phyloP scores from a whole-genome alignment of 2,329 filamentous ascomycete genomes.

The Phialemoniopsis sp. region DNA sequence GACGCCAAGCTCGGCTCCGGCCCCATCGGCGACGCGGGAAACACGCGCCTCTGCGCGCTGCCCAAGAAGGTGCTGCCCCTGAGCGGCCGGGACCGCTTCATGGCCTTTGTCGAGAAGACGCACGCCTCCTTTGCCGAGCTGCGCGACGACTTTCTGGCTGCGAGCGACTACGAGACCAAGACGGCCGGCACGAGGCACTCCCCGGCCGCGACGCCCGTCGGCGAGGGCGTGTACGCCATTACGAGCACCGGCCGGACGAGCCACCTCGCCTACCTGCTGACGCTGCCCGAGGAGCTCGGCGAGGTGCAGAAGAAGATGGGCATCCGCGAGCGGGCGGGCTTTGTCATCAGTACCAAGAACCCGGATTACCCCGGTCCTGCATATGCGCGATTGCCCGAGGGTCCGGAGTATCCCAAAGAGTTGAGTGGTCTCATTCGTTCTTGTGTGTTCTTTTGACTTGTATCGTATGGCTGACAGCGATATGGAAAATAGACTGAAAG shows the following conservation, averaged over 20 bases:
- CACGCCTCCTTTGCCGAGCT: slow-evolving; percentile 62
- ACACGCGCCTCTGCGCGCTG: slow-evolving; percentile 69
- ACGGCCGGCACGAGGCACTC: slow-evolving; percentile 65
- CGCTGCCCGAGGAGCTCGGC: slow-evolving; percentile 64
- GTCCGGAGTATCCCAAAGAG: slow-evolving; percentile 67
- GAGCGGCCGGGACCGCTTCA: slow-evolving; percentile 65
- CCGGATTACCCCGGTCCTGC: slow-evolving; percentile 65
- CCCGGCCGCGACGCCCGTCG: slow-evolving; percentile 70
- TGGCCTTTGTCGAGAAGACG: slow-evolving; percentile 79
- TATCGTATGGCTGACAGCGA: slow-evolving; percentile 30
- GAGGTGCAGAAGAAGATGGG: slow-evolving; percentile 75
- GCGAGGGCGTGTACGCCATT: slow-evolving; percentile 81
- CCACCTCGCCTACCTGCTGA: slow-evolving; percentile 77
- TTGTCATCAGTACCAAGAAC: slow-evolving; percentile 77
- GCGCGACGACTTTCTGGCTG: slow-evolving; percentile 66
- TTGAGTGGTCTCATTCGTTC: slow-evolving; percentile 29
- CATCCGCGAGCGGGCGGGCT: slow-evolving; percentile 67
- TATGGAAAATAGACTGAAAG: slow-evolving; percentile 42
- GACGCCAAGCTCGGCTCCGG: slow-evolving; percentile 62
- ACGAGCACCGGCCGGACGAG: slow-evolving; percentile 67
- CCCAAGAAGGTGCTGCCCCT: slow-evolving; percentile 82
- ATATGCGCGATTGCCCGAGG: slow-evolving; percentile 57
- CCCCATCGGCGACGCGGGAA: slow-evolving; percentile 43
- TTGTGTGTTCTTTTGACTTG: slow-evolving; percentile 1
- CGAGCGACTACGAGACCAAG: slow-evolving; percentile 69